These are phyloP conservation scores for Nicotiana obtusifolia DNA, from an alignment of 257 asterid species.

Conservation along the genomic window DNA sequence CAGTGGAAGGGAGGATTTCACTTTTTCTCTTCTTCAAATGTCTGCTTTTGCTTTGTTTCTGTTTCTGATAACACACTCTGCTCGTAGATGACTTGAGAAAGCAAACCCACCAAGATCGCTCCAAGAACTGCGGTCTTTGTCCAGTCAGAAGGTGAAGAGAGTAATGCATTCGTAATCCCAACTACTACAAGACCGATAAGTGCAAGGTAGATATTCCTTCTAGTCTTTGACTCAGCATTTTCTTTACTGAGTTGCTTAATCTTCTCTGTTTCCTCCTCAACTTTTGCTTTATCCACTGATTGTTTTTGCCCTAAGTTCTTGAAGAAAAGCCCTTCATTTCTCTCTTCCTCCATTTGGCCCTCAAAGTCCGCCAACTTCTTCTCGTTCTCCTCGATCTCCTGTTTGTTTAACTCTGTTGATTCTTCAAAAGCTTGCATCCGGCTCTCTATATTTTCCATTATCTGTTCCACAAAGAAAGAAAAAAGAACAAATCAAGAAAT, in stretches of 20 bases:
- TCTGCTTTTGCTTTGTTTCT: conserved; percentile 31
- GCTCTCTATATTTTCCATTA: conserved; percentile 73
- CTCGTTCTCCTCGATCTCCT: conserved; percentile 62
- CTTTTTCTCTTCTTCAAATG: conserved; percentile 32
- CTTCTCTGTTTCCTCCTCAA: too few species aligned
- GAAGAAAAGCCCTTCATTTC: too few species aligned
- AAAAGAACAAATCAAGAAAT: conserved; percentile 5
- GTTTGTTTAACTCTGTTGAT: conserved; percentile 53
- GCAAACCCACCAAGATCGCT: conserved; percentile 65
- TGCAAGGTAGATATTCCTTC: too few species aligned
- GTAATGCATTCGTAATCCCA: conserved; percentile 51
- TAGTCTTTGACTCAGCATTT: too few species aligned
- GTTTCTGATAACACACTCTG: conserved; percentile 52
- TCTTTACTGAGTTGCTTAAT: too few species aligned
- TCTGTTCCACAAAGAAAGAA: conserved; percentile 48
- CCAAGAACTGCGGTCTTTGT: conserved; percentile 62
- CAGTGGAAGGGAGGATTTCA: conserved; percentile 13
- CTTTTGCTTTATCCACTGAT: too few species aligned
- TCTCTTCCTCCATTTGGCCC: conserved; percentile 47
- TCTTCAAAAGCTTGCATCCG: conserved; percentile 88
- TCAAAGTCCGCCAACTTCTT: conserved; percentile 51
- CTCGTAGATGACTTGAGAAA: conserved; percentile 68
- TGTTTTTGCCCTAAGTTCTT: too few species aligned
- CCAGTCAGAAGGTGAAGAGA: conserved; percentile 55
- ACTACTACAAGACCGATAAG: conserved; percentile 53